Evolutionary conservation across 768 basidiomycete species (phyloP), one percentile per base, ranked within the genome.

Genomic region (Paxillus rubicundulus): DNA sequence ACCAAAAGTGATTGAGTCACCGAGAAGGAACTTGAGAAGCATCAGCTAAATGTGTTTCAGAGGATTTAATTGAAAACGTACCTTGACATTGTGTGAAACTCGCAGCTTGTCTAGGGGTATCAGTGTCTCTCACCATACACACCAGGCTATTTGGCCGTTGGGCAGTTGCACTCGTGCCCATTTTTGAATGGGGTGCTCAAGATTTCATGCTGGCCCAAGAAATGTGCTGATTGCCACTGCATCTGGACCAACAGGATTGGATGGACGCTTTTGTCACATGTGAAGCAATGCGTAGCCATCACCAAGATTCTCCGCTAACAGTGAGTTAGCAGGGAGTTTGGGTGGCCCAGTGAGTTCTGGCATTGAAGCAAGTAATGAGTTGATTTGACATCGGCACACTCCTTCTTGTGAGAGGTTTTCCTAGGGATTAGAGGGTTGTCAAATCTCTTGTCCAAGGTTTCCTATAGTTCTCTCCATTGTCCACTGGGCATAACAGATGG

Each of bases 381-480:
- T 62, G 18, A 52, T 30, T 47, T 69, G 67, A 13, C 48, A 58
- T 10, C 53, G 51, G 0, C 49, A 52, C 9, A 70, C 28, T 9
- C 57, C 66, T 13, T 33, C 32, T 37, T 68, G 49, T 4, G 66
- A 37, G 2, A 71, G 52, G 43, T 70, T 70, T 6, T 56, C 59
- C 45, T 55, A 70, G 1, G 61, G 54, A 20, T 71, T 60, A 3
- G 58, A 61, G 4, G 46, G 63, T 34, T 64, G 63, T 14, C 46
- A 37, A 44, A 73, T 33, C 32, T 33, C 32, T 33, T 33, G 32
- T 33, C 32, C 32, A 33, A 33, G 32, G 32, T 33, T 33, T 33
- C 32, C 32, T 33, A 33, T 33, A 2, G 10, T 33, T 33, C 32
- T 33, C 10, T 33, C 32, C 32, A 33, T 33, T 13, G 32, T 33